Conservation (phyloP, 139 green algal genomes). For the Pseudopediastrum boryanum region DNA sequence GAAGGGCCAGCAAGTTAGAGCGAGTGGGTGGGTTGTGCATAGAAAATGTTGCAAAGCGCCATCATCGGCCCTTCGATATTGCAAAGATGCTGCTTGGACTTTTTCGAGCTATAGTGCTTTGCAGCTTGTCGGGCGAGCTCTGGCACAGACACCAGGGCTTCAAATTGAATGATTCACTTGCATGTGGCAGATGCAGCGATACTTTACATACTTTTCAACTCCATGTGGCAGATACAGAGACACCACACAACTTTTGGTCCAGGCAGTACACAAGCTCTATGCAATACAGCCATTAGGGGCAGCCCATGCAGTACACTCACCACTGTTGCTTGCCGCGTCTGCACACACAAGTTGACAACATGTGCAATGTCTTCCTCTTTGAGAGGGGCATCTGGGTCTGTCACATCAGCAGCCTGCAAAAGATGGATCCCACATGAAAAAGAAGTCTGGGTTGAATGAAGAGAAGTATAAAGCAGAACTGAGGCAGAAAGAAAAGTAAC, state of each 20-base stretch:
- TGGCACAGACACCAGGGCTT: no score
- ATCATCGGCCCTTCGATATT: no score
- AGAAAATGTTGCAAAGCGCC: no score
- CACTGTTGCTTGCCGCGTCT: background rate
- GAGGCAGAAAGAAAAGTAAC: background rate
- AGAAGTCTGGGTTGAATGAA: no score
- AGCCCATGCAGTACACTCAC: background rate
- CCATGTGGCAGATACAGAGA: no score
- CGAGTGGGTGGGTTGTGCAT: no score
- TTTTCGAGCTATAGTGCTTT: no score
- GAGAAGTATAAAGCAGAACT: background rate
- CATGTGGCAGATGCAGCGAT: background rate
- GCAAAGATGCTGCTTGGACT: no score
- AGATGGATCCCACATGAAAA: background rate
- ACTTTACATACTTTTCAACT: background rate
- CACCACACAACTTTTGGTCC: background rate
- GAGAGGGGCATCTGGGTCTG: background rate
- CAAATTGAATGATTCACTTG: no score
- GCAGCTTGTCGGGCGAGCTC: no score
- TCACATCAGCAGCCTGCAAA: background rate
- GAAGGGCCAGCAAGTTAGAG: no score
- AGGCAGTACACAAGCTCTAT: background rate
- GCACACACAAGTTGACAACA: constrained; percentile 14
- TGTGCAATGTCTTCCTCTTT: constrained; percentile 8
- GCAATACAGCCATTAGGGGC: background rate